phyloP scores from a whole-genome alignment of 2,329 filamentous ascomycete genomes.

The Ophiostoma angusticollis region DNA sequence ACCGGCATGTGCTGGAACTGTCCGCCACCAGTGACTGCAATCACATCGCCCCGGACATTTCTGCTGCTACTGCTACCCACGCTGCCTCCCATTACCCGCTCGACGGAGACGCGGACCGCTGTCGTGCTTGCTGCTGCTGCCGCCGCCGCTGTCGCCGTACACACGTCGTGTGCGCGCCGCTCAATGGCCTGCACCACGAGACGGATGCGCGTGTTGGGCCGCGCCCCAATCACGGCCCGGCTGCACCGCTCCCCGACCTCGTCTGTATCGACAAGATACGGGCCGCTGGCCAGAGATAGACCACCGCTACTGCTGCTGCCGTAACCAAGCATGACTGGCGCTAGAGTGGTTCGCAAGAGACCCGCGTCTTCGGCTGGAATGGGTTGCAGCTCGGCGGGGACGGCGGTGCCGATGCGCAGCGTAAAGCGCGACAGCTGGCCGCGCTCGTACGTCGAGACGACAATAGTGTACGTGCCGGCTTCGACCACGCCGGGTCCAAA shows the following conservation, averaged over 20 bases:
- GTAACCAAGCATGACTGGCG: conserved; percentile 28
- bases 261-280: conserved; percentile 12
- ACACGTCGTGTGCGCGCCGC: conserved; percentile 9
- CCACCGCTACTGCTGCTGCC: not conserved
- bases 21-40: conserved; percentile 58
- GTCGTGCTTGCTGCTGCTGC: conserved; percentile 17
- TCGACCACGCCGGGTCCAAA: conserved; percentile 34
- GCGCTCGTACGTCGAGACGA: conserved; percentile 81
- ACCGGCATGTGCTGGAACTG: conserved; percentile 57
- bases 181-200: conserved; percentile 28
- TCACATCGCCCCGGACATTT: conserved; percentile 38
- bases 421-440: conserved; percentile 64
- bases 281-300: no score
- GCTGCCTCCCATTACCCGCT: conserved; percentile 47
- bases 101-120: conserved; percentile 56
- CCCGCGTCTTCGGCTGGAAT: conserved; percentile 67
- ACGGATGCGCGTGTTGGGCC: conserved; percentile 46
- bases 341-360: conserved; percentile 48
- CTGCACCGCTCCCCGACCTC: conserved; percentile 24
- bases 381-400: conserved; percentile 40
- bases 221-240: conserved; percentile 25
- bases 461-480: conserved; percentile 68
- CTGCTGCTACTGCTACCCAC: not conserved
- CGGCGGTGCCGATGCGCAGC: conserved; percentile 55
- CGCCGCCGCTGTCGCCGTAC: conserved; percentile 16